Percentiles rank a stretch among this genome's conserved stretches.
Evolutionary conservation across 257 asterid species (phyloP).

Genomic region (Salvia splendens): DNA sequence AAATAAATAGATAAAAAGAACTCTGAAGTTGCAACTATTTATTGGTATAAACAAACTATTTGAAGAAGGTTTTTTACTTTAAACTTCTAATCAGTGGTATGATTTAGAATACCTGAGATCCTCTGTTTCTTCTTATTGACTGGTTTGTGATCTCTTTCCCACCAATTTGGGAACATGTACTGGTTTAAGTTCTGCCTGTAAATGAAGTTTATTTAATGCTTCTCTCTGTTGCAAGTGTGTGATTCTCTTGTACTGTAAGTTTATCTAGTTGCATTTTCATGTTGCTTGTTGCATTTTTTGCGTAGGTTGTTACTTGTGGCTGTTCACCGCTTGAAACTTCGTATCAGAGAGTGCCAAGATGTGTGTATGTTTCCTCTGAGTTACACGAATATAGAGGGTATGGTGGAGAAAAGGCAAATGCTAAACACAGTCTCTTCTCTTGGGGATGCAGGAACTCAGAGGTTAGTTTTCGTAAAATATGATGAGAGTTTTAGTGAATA

Average conservation of each 20-base stretch:
- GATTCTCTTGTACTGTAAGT: neutral
- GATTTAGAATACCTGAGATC: neutral
- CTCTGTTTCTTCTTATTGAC: neutral
- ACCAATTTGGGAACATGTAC: neutral
- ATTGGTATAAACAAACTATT: neutral
- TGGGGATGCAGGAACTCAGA: conserved; percentile 91
- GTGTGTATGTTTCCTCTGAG: conserved; percentile 82
- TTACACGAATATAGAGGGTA: conserved; percentile 79
- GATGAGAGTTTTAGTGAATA: conserved; percentile 5
- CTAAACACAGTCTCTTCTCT: conserved; percentile 70
- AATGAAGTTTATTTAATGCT: neutral
- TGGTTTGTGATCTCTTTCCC: neutral
- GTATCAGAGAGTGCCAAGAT: conserved; percentile 76
- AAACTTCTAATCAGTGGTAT: neutral
- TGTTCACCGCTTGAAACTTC: conserved; percentile 92
- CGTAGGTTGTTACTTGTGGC: conserved; percentile 96
- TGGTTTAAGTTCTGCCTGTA: conserved; percentile 5
- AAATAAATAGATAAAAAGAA: neutral
- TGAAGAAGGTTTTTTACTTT: neutral
- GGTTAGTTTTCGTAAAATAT: conserved; percentile 49
- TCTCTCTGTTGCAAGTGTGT: neutral
- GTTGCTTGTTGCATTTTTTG: conserved; percentile 11
- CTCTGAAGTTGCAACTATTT: neutral
- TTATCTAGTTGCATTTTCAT: conserved; percentile 19
- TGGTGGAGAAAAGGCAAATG: conserved; percentile 66